These are phyloP conservation scores for Colletotrichum somersetense DNA, from an alignment of 2,329 filamentous ascomycete genomes.

Conservation along the genomic window DNA sequence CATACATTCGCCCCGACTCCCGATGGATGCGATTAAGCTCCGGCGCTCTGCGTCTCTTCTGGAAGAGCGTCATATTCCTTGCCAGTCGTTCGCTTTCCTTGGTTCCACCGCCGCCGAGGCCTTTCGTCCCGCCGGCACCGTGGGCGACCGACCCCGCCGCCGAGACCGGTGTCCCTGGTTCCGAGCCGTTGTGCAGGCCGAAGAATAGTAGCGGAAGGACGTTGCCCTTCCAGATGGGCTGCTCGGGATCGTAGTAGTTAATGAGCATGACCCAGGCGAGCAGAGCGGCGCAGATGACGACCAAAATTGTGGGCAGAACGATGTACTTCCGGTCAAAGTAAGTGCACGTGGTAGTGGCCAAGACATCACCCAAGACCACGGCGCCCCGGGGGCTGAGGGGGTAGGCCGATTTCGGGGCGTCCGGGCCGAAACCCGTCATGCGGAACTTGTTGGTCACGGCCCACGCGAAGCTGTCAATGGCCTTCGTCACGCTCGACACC, in stretches of 20 bases:
- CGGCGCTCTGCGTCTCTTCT: constrained; percentile 16
- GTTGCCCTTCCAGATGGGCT: constrained; percentile 38
- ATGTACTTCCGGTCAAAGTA: constrained; percentile 32
- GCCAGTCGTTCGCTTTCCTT: background rate
- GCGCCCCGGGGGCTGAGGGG: background rate
- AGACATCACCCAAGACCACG: constrained; percentile 17
- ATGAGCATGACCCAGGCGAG: constrained; percentile 30
- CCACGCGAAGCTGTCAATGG: constrained; percentile 30
- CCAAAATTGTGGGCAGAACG: constrained; percentile 9
- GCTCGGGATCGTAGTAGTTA: constrained; percentile 35
- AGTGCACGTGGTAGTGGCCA: constrained; percentile 21
- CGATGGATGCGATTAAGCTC: constrained; percentile 29
- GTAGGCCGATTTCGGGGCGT: background rate
- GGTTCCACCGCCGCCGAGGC: background rate
- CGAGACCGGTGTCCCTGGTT: background rate
- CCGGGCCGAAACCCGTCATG: constrained; percentile 26
- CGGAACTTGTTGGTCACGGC: constrained; percentile 38
- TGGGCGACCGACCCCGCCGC: background rate
- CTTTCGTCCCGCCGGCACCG: background rate
- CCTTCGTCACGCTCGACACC: constrained; percentile 5
- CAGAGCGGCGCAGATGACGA: constrained; percentile 20
- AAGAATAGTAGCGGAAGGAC: constrained; percentile 35
- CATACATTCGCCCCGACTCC: constrained; percentile 31
- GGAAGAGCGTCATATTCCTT: constrained; percentile 25
- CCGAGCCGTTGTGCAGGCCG: constrained; percentile 13